Conservation (phyloP, 495 filamentous ascomycete species). For the Aspergillus carlsbadensis region DNA sequence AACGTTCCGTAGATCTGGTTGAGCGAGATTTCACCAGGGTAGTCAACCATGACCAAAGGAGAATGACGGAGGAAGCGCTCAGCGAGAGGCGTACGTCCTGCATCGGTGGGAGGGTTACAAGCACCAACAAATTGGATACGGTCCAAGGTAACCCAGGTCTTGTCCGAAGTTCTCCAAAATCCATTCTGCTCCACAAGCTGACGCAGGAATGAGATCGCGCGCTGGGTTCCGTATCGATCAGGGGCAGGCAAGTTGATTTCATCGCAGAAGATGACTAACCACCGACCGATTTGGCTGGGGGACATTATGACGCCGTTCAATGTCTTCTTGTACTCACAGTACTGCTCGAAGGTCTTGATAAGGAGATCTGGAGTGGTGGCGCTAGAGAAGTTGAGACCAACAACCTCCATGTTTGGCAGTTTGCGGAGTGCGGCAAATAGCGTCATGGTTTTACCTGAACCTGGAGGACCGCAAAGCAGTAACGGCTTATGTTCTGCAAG, state of each 20-base stretch:
- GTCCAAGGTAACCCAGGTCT: conserved; percentile 96
- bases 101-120: conserved; percentile 98
- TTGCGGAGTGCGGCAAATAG: conserved; percentile 95
- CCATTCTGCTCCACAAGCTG: conserved; percentile 98
- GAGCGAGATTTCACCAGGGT: conserved; percentile 91
- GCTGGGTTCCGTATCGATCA: conserved; percentile 95
- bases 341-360: conserved; percentile 98
- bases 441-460: conserved; percentile 99
- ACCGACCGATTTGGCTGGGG: conserved; percentile 92
- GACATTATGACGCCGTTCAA: conserved; percentile 94
- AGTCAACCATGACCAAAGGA: conserved; percentile 98
- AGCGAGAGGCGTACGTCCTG: conserved; percentile 91
- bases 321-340: conserved; percentile 99
- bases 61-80: conserved; percentile 91
- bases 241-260: conserved; percentile 99
- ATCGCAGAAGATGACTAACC: conserved; percentile 98
- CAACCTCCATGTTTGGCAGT: conserved; percentile 96
- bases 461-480: conserved; percentile 92
- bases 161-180: conserved; percentile 97
- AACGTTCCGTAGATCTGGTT: conserved; percentile 98
- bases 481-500: conserved; percentile 97
- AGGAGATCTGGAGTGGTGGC: conserved; percentile 96
- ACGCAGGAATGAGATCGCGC: conserved; percentile 93
- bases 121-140: conserved; percentile 98
- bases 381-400: conserved; percentile 98